Evolutionary conservation across 345 rosid genomes (phyloP), one percentile per base, ranked within the genome.

Genomic region (Aquilaria yunnanensis): DNA sequence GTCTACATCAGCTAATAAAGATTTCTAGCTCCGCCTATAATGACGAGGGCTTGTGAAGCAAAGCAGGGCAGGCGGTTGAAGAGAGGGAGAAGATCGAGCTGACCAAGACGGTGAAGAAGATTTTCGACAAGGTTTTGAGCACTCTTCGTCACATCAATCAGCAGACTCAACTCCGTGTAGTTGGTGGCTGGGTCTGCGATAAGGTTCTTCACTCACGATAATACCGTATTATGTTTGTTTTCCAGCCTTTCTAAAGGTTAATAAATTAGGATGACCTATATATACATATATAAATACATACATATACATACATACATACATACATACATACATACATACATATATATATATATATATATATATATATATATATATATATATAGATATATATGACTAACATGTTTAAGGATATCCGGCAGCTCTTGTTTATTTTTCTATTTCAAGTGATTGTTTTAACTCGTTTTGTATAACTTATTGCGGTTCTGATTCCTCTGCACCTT

Each of bases 101-200:
- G 60, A 83, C 83, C 1, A 85, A 82, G n/a, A 80, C 73, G 45
- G 99, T 90, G 75, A 66, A 57, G 55, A 74, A 61, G 58, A 94
- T 94, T 32, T 94, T 94, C 59, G 86, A 81, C 32, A 77, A 86
- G 74, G 89, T 90, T 50, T 77, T 83, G 34, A 75, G 70, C 70
- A 88, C 92, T 51, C 78, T 85, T 51, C 74, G 73, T 64, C 83
- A 82, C 70, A 86, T 83, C 67, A 65, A 81, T 50, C 91, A 86
- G 70, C 60, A 76, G 53, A 90, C 89, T 5, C 80, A 80, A 75
- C 93, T 94, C 66, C 92, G 97, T 10, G 97, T 94, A 41, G 99
- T 97, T 33, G 99, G 99, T 56, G 97, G 99, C 4, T 94, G 97
- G 99, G 96, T 94, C 43, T 97, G 96, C 14, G 97, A 94, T 70